A percentile compares a stretch with the other conserved stretches of the same genome.
These are phyloP conservation scores for Sanghuangporus baumii DNA, from an alignment of 1,284 basidiomycete genomes.

Conservation along the genomic window DNA sequence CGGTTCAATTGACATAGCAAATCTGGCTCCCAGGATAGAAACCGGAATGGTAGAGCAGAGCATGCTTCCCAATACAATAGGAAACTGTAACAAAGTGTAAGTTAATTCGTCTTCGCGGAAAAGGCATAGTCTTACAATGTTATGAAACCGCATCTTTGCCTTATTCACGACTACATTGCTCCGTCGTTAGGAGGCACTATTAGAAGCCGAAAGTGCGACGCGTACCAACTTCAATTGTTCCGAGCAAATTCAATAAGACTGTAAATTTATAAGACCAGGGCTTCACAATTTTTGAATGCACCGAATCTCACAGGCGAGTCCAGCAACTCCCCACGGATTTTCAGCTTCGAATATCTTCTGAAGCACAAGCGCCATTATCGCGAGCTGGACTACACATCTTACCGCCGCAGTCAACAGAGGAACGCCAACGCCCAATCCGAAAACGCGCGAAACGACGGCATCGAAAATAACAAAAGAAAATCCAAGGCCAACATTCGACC, in stretches of 20 bases:
- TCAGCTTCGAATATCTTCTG: conserved; percentile 71
- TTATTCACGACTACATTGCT: conserved; percentile 53
- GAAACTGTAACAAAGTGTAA: conserved; percentile 44
- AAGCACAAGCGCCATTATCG: conserved; percentile 63
- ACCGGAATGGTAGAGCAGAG: conserved; percentile 74
- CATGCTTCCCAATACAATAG: conserved; percentile 63
- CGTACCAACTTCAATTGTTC: conserved; percentile 62
- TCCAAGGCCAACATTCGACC: conserved; percentile 69
- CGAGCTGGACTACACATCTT: conserved; percentile 74
- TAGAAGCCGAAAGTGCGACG: neutral
- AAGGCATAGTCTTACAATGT: conserved; percentile 51
- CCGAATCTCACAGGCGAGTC: conserved; percentile 56
- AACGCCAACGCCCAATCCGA: conserved; percentile 64
- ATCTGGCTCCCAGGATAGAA: conserved; percentile 70
- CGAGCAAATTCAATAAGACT: conserved; percentile 69
- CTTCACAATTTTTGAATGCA: neutral
- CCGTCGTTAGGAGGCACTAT: neutral
- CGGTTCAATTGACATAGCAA: conserved; percentile 68
- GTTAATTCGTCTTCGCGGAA: conserved; percentile 3
- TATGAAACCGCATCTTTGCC: conserved; percentile 61
- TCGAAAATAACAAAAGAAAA: conserved; percentile 69
- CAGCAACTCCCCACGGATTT: conserved; percentile 68
- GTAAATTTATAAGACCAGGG: neutral
- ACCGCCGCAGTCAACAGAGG: conserved; percentile 65
- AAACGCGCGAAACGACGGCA: conserved; percentile 52